phyloP scores from a whole-genome alignment of 805 yeast genomes.

The Metschnikowia chrysomelidarum region DNA sequence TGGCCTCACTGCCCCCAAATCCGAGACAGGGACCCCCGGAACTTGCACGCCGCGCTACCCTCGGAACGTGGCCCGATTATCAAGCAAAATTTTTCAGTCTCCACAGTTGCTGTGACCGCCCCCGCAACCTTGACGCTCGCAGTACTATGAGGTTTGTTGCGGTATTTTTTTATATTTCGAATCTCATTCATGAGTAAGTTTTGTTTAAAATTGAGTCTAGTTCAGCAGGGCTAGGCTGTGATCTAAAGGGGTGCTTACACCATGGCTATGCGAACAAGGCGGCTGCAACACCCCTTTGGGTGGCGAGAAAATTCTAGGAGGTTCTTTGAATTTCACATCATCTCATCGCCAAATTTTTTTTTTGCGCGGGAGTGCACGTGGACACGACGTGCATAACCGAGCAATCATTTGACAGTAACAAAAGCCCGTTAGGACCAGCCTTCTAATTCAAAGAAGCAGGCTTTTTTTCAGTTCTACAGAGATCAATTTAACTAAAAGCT shows the following conservation, averaged over 20 bases:
- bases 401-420: too few relatives aligned
- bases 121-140: too few relatives aligned
- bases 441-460: too few relatives aligned
- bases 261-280: background rate
- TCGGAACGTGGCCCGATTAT: slow-evolving; percentile 5
- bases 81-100: slow-evolving; percentile 1
- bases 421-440: too few relatives aligned
- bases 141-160: too few relatives aligned
- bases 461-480: too few relatives aligned
- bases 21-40: slow-evolving; percentile 9
- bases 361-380: slow-evolving; percentile 1
- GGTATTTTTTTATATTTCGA: too few relatives aligned
- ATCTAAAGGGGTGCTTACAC: too few relatives aligned
- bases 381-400: slow-evolving; percentile 5
- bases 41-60: slow-evolving; percentile 2
- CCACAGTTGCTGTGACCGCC: slow-evolving; percentile 4
- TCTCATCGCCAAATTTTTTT: slow-evolving; percentile 5
- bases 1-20: background rate
- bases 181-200: too few relatives aligned
- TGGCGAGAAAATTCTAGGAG: background rate
- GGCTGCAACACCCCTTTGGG: background rate
- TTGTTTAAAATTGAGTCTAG: too few relatives aligned
- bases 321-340: slow-evolving; percentile 2
- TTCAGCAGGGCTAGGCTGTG: too few relatives aligned
- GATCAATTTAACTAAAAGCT: too few relatives aligned